Percentiles rank a stretch among this genome's conserved stretches.
Evolutionary conservation across 768 basidiomycete species (phyloP).

Genomic region (Suillus luteus): DNA sequence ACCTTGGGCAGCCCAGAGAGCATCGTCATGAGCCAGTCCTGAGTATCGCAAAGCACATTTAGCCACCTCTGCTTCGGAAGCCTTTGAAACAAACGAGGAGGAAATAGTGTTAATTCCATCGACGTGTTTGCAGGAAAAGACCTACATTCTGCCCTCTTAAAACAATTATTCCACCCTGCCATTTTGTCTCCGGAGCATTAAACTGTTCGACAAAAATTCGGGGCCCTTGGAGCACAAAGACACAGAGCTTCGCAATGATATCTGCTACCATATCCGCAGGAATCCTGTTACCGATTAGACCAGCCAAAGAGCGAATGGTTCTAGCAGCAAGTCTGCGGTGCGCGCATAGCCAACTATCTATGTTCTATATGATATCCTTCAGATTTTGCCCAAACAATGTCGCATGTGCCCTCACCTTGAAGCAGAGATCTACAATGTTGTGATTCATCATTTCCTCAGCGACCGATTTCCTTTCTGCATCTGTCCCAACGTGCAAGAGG

Average conservation of each 20-base stretch:
- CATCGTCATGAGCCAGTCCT: conserved; percentile 25
- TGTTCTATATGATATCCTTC: conserved; percentile 17
- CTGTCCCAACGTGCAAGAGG: conserved; percentile 8
- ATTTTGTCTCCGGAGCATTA: conserved; percentile 14
- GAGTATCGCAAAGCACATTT: conserved; percentile 33
- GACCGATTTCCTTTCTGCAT: not conserved
- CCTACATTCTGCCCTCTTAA: conserved; percentile 10
- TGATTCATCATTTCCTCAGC: conserved; percentile 24
- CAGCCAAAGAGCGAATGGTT: conserved; percentile 22
- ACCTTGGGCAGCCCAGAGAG: conserved; percentile 15
- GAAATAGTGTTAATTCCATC: not conserved
- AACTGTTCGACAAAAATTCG: conserved; percentile 24
- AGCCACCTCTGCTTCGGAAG: conserved; percentile 8
- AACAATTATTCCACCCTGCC: conserved; percentile 14
- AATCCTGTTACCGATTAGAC: conserved; percentile 26
- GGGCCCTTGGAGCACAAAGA: conserved; percentile 29
- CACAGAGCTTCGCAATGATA: conserved; percentile 26
- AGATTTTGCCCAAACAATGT: not conserved
- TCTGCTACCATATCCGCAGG: conserved; percentile 22
- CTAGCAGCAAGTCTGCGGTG: conserved; percentile 24
- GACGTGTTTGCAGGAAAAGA: not conserved
- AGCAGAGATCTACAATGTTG: conserved; percentile 23
- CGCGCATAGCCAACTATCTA: conserved; percentile 22
- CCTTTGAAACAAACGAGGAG: conserved; percentile 1
- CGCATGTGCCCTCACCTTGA: conserved; percentile 20